Evolutionary conservation across 129 eudicot species (phyloP), one percentile per base, ranked within the genome.

Genomic region (Lactuca saligna): DNA sequence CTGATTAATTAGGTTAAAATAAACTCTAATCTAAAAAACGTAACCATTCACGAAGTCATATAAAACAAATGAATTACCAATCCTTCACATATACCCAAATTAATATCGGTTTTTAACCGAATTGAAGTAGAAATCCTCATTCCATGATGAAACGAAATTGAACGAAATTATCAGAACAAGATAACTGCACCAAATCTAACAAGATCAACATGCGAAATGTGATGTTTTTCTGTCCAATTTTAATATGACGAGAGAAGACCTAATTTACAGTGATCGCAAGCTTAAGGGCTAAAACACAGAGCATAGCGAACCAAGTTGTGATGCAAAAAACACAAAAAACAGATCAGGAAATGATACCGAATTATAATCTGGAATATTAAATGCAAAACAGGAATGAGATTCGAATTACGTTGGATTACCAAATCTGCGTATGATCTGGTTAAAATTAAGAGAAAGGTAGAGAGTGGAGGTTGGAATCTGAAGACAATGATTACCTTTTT

Each of bases 401-500:
- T 71, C 15, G 12, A 61, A 61, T 11, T 33, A 49, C 9, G 39
- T 10, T 12, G 12, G 41, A 48, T 20, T 17, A 12, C 4, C 39
- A 42, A 68, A 68, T 68, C 72, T 16, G 61, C 61, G 5, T 13
- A 58, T 33, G 60, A 61, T 34, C 50, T 34, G 50, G 33, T 49
- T 32, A 17, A 49, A 64, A 65, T 49, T 48, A 8, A 14, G 31
- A 49, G 29, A 33, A 50, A 25, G 3, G 11, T 15, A 53, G 57
- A 53, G 14, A 51, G 3, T 0, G 31, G 5, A 31, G 17, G 61
- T 46, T 46, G 50, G 12, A 59, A 60, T 33, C 32, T 15, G n/a
- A 37, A 48, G 31, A 8, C 44, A 32, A 60, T 9, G 20, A 61
- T 48, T 61, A 71, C 76, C 76, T 71, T 41, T 32, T 8, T 65